Base-by-base conservation (phyloP, 805 yeast species). In the Wickerhamiella bombiphila region DNA sequence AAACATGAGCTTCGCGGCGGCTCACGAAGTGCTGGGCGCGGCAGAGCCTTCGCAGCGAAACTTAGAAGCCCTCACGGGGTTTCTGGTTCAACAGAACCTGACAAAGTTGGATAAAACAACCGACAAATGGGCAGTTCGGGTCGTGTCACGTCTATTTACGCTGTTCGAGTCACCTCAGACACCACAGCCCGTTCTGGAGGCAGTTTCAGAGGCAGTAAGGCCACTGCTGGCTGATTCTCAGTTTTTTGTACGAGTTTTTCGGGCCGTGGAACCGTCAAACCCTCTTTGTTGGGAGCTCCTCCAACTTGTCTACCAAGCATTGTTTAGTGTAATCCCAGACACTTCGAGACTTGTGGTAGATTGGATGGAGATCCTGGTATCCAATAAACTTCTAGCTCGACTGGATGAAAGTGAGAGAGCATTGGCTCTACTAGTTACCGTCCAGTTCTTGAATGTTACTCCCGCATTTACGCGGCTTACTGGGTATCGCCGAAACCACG, bases 361-460 rank as follows among this genome's bases (percentile, higher is more conserved):
- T 3, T 50, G 51, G 48, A 37, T 49, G 29, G 29, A 44, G 21
- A 18, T 25, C 11, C 33, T 31, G 9, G 33, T 30, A 9, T 5
- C 21, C 8, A 19, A n/a, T 29, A n/a, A 14, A 3, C 18, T 3
- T 13, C 34, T 38, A 20, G 28, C 26, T 9, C 20, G 7, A 11
- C 25, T 15, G 13, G 11, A 13, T 2, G 18, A 25, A 19, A 17
- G 22, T 2, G 13, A 28, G 11, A 31, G 34, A 19, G 44, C 48
- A 3, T 43, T 47, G 24, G 43, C 36, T 18, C 33, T 42, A 9
- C 42, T 49, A 6, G 36, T 42, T 11, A 39, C 43, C 29, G 41
- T 41, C n/a, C 54, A 53, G 34, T 48, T 56, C 30, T 31, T 57
- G 7, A 53, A 55, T 22, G 37, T 53, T 8, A 44, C 47, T 18